Evolutionary conservation across 495 filamentous ascomycete genomes (phyloP), one percentile per base, ranked within the genome.

Genomic region (Xylaria palmicola): DNA sequence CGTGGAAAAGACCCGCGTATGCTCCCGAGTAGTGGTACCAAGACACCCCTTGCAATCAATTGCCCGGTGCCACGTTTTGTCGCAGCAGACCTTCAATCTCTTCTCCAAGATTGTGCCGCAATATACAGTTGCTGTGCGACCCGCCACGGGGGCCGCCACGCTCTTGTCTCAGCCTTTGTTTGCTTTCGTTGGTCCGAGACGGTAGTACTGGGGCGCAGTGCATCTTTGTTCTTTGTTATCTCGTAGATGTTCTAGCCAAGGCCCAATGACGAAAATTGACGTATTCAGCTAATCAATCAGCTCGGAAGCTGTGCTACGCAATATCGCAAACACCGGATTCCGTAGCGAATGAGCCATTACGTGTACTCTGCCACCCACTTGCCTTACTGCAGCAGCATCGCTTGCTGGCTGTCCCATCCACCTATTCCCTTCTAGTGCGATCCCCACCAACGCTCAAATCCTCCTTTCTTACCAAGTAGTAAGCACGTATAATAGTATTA

Each of bases 21-120:
- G n/a, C n/a, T n/a, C n/a, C n/a, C n/a, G n/a, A n/a, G n/a, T n/a
- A n/a, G n/a, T n/a, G n/a, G n/a, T n/a, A n/a, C n/a, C n/a, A n/a
- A n/a, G n/a, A n/a, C n/a, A n/a, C n/a, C 15, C 36, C 53, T 39
- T 56, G 53, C n/a, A 43, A 56, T 56, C 53, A 56, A 56, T 56
- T 44, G 53, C 27, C 39, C 39, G 39, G 9, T 56, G 53, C 53
- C 53, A 43, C 37, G 53, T 56, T 44, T 41, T 43, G 13, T 27
- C 22, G 9, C 53, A 34, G 7, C 52, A 55, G 15, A 19, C 47
- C 50, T 6, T 27, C 34, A 29, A 55, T 43, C 13, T 55, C 51
- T 15, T n/a, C 47, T 17, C 20, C 12, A 34, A 34, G 7, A 51
- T 34, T 32, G 17, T 32, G 34, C 22, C 48, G 34, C 29, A 51